Evolutionary conservation across 129 eudicot genomes (phyloP), one percentile per base, ranked within the genome.

Genomic region (Gnaphalium uliginosum): DNA sequence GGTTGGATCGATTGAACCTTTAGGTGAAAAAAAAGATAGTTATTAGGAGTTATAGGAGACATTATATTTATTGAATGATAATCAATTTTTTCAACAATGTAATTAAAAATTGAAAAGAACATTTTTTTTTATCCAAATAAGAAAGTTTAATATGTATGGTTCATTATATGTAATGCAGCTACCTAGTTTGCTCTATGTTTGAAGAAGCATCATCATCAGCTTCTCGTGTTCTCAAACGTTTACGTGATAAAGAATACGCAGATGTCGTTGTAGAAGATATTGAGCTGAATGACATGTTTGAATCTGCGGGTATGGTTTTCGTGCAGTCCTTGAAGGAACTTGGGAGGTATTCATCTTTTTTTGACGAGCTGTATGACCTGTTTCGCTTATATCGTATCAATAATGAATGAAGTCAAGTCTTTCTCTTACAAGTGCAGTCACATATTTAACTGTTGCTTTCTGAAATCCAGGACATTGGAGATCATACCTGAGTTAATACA

Each of bases 301-400:
- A 89, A 82, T 87, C 99, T 41, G 93, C 96, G 30, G 97, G 88
- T 14, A 91, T 89, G 99, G 94, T 95, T 81, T 70, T 87, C 8
- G 96, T 91, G 43, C 99, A 95, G 79, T 95, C 99, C 70, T 73
- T 86, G 71, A 82, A 83, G 79, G 87, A 80, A 71, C 82, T 79
- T 29, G 90, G 88, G 29, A 89, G 97, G 99, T 94, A 43, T 51
- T 43, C 30, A 21, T 39, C 46, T 39, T 9, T 39, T 39, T 79
- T 14, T 41, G n/a, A 46, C 18, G 1, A 13, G 53, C 18, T 46
- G 53, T 39, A 9, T 39, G 46, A 39, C 46, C 13, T 46, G 61
- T 24, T 25, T 25, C 0, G 3, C 18, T 15, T 17, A 24, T 33
- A 22, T 46, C 25, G 11, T 22, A 14, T 25, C n/a, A 24, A 5